phyloP scores from a whole-genome alignment of 768 basidiomycete genomes.

The Dioszegia aurantiaca region DNA sequence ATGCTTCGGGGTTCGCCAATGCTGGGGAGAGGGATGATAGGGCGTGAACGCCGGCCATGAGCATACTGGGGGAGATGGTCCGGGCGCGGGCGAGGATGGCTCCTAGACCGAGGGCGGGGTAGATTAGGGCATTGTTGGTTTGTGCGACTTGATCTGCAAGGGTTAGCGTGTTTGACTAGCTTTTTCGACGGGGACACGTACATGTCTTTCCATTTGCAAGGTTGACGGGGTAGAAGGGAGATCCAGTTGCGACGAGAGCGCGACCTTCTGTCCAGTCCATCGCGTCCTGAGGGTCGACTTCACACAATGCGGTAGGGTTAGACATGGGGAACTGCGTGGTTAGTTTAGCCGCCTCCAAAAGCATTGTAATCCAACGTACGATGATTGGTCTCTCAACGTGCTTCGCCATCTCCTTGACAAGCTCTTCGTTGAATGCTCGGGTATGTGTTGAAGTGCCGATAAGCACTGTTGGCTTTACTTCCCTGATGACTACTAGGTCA shows the following conservation, averaged over 20 bases:
- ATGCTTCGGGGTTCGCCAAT: constrained; percentile 65
- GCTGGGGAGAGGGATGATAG: constrained; percentile 77
- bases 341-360: constrained; percentile 6
- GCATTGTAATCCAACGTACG: constrained; percentile 21
- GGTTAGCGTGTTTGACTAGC: not conserved
- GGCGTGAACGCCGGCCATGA: constrained; percentile 73
- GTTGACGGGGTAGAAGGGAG: constrained; percentile 73
- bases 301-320: constrained; percentile 75
- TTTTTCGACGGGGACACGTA: constrained; percentile 17
- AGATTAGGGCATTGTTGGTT: constrained; percentile 59
- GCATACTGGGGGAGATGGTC: constrained; percentile 73
- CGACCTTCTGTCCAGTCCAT: constrained; percentile 69
- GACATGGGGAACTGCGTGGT: constrained; percentile 57
- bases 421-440: constrained; percentile 59
- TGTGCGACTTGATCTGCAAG: constrained; percentile 35
- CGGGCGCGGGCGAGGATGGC: constrained; percentile 68
- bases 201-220: constrained; percentile 66
- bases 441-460: constrained; percentile 78
- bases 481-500: constrained; percentile 67
- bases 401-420: constrained; percentile 56
- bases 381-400: constrained; percentile 73
- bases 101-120: constrained; percentile 81
- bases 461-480: constrained; percentile 74
- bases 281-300: constrained; percentile 53
- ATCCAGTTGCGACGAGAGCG: constrained; percentile 78